Conservation (phyloP, 2,329 filamentous ascomycete genomes). For the Claviceps maximensis region DNA sequence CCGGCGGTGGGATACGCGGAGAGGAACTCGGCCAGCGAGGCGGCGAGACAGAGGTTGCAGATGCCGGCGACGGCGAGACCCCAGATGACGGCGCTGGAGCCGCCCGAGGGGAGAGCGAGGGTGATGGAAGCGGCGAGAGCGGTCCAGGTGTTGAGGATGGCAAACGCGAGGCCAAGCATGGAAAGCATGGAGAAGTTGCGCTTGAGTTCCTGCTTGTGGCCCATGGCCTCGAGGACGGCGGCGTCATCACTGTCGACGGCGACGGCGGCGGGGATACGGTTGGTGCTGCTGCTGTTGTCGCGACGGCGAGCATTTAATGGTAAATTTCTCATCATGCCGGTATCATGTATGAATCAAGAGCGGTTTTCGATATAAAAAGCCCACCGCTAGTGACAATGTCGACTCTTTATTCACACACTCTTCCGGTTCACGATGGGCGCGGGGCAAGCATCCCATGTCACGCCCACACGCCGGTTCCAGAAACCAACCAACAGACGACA, state of each 20-base stretch:
- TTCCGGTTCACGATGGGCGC: neutral
- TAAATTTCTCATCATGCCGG: neutral
- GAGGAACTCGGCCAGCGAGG: conserved; percentile 58
- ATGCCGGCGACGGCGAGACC: conserved; percentile 48
- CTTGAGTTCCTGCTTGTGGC: conserved; percentile 35
- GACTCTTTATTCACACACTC: no score
- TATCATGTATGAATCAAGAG: neutral
- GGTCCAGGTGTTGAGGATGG: conserved; percentile 38
- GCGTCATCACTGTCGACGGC: conserved; percentile 18
- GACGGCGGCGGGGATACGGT: neutral
- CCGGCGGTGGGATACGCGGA: conserved; percentile 48
- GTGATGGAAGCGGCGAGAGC: conserved; percentile 33
- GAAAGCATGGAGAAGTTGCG: conserved; percentile 36
- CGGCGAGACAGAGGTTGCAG: conserved; percentile 57
- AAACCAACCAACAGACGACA: neutral
- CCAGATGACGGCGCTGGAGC: conserved; percentile 60
- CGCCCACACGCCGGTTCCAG: neutral
- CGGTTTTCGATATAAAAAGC: neutral
- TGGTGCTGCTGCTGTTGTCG: neutral
- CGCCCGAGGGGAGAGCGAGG: conserved; percentile 52
- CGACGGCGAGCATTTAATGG: neutral
- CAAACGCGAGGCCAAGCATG: conserved; percentile 35
- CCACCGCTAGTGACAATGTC: neutral
- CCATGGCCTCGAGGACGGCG: conserved; percentile 28
- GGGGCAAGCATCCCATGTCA: neutral